These are phyloP conservation scores for Nicotiana undulata DNA, from an alignment of 257 asterid species.

Conservation along the genomic window DNA sequence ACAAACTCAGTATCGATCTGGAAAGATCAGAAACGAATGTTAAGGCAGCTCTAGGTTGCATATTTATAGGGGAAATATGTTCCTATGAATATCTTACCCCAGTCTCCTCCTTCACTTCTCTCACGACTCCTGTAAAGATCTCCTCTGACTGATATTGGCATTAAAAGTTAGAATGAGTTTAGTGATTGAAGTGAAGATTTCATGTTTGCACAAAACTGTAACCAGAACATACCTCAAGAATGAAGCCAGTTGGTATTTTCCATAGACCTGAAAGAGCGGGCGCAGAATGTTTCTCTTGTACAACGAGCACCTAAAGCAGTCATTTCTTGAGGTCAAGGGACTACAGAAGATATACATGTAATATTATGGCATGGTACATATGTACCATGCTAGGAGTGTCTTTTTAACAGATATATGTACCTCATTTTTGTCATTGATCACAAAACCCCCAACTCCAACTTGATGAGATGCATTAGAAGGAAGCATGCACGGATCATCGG, in stretches of 20 bases:
- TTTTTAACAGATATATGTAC: slow-evolving; percentile 17
- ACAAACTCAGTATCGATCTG: slow-evolving; percentile 79
- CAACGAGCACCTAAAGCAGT: slow-evolving; percentile 53
- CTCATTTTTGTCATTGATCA: slow-evolving; percentile 62
- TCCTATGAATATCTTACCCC: too few relatives aligned
- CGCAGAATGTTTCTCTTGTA: slow-evolving; percentile 57
- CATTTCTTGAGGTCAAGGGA: neutral
- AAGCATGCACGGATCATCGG: slow-evolving; percentile 64
- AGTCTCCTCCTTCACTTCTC: too few relatives aligned
- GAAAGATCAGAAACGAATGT: neutral
- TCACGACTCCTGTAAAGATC: too few relatives aligned
- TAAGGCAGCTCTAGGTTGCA: neutral
- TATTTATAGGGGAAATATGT: neutral
- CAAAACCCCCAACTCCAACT: slow-evolving; percentile 86
- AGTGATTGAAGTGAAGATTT: too few relatives aligned
- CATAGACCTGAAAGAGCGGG: slow-evolving; percentile 50
- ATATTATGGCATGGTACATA: neutral
- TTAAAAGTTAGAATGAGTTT: too few relatives aligned
- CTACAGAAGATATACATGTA: neutral
- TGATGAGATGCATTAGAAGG: slow-evolving; percentile 93
- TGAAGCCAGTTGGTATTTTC: slow-evolving; percentile 86
- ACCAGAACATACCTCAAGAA: slow-evolving; percentile 41
- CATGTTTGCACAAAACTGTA: too few relatives aligned
- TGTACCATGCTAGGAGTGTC: neutral
- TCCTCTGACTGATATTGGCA: too few relatives aligned